Base-by-base conservation (phyloP, 371 early-diverging fungal genomes). In the Apophysomyces elegans region DNA sequence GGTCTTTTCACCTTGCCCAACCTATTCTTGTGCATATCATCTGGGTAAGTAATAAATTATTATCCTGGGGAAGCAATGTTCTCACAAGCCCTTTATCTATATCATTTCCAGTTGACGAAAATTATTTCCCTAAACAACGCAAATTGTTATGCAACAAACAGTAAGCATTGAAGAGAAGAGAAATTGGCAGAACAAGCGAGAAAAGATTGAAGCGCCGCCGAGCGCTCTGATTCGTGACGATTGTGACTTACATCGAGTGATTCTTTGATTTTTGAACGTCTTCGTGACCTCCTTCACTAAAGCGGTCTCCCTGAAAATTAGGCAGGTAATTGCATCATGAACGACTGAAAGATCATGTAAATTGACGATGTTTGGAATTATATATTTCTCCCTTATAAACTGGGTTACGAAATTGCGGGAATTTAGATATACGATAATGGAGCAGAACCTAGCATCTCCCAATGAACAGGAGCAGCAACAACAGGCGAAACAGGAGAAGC, bases 381-480 rank as follows among this genome's bases (percentile, higher is more conserved):
- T 16, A 21, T 47, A 47, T 16, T 26, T 47, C 47, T 47, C 47
- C 47, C 11, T 47, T 47, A 16, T 47, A 47, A 11, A 16, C 47
- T 12, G 47, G 47, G 16, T 47, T 47, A 47, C 16, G 47, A 12
- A 11, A 14, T 47, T 11, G 16, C 47, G 47, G 47, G 47, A 47
- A 47, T 47, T 47, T 47, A 47, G 47, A 47, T 16, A 47, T 47
- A 47, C 47, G 47, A 47, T 16, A 13, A 47, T 47, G 47, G 47
- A 47, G 16, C 47, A 47, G 18, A 47, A 47, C 47, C 47, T 14
- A 18, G 47, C 47, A 16, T 18, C 47, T 4, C 7, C 47, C 16
- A 47, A 47, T 47, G 47, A 47, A 11, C 47, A 47, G n/a, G 47
- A 47, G 66, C 62, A 46, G 37, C 37, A 43, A 36, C 64, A 58